phyloP scores from a whole-genome alignment of 345 rosid species.

The Leavenworthia alabamica region DNA sequence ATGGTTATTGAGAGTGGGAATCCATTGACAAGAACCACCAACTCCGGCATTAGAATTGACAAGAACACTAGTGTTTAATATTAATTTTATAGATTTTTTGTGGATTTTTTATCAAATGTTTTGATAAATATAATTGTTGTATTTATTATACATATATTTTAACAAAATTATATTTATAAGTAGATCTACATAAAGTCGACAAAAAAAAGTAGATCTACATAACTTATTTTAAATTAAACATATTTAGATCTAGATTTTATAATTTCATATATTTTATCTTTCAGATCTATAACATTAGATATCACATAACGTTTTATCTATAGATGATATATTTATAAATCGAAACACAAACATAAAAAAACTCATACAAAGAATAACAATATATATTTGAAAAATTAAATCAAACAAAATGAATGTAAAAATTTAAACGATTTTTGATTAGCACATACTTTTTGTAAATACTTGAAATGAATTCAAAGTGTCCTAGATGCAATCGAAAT shows the following conservation, averaged over 20 bases:
- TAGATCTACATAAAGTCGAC: too few species aligned
- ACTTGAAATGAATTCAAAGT: background rate
- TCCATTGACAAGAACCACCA: too few species aligned
- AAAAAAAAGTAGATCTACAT: background rate
- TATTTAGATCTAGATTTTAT: background rate
- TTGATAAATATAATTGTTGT: background rate
- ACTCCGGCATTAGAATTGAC: too few species aligned
- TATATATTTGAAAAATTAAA: background rate
- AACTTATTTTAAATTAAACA: background rate
- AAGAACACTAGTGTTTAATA: too few species aligned
- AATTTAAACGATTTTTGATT: too few species aligned
- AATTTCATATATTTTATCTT: background rate
- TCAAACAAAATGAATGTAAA: background rate
- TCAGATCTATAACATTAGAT: background rate
- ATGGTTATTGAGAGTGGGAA: too few species aligned
- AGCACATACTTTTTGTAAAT: background rate
- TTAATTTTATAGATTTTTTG: too few species aligned
- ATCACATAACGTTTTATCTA: background rate
- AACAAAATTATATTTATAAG: too few species aligned
- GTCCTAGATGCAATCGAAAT: background rate
- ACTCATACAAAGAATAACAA: background rate
- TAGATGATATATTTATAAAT: background rate
- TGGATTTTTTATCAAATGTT: too few species aligned
- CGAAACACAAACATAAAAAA: background rate
- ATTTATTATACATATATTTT: too few species aligned